A percentile compares a stretch with the other conserved stretches of the same genome.
These are phyloP conservation scores for Euphorbia lathyris DNA, from an alignment of 345 rosid genomes.

Conservation along the genomic window DNA sequence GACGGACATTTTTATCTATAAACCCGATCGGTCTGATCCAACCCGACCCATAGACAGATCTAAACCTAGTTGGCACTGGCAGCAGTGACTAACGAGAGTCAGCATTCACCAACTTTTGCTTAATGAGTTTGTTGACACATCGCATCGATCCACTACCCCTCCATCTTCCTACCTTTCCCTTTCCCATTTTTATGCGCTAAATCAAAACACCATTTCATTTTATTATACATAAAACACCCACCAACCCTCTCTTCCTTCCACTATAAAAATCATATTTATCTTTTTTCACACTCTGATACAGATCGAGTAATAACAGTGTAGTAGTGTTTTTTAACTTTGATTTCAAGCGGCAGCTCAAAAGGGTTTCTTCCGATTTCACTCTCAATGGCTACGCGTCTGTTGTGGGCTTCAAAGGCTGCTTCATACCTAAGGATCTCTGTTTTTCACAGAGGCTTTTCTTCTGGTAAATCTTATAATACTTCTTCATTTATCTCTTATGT, in stretches of 20 bases:
- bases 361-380: background rate
- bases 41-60: no score
- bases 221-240: no score
- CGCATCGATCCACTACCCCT: slow-evolving; percentile 27
- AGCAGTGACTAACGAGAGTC: background rate
- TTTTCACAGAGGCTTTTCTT: slow-evolving; percentile 62
- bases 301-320: no score
- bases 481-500: no score
- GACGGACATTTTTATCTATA: no score
- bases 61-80: no score
- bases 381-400: slow-evolving; percentile 57
- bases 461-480: slow-evolving; percentile 39
- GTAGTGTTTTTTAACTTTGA: background rate
- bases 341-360: background rate
- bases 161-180: no score
- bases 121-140: slow-evolving; percentile 31
- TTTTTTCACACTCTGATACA: no score
- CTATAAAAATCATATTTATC: background rate
- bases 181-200: background rate
- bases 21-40: no score
- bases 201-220: no score
- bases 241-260: slow-evolving; percentile 15
- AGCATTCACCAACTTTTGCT: slow-evolving; percentile 26
- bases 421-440: slow-evolving; percentile 82
- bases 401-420: slow-evolving; percentile 96